Evolutionary conservation across 2,329 filamentous ascomycete species (phyloP), one percentile per base, ranked within the genome.

Genomic region (Hyphodiscus sp.): DNA sequence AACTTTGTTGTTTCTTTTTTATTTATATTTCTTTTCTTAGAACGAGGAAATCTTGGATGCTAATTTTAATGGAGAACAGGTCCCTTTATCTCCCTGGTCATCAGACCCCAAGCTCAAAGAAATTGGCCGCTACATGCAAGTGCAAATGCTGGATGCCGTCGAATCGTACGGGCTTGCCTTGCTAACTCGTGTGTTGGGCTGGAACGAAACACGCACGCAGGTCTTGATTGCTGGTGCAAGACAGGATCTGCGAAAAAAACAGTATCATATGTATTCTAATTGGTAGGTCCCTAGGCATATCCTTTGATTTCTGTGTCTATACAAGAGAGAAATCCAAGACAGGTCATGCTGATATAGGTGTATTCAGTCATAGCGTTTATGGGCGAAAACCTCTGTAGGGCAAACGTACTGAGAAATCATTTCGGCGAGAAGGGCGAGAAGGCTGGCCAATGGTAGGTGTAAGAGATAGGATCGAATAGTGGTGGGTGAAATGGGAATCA

Each of bases 161-260:
- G 75, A 79, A 58, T 74, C 74, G 6, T 76, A 78, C 50, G 72
- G 73, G 11, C 65, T 79, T 20, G 74, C 74, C 1, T 72, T 75
- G 18, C 68, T 78, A 61, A 77, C 74, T 1, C 70, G 74, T 18
- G 71, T 74, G 1, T 65, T 78, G 49, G 67, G 68, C 1, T 79
- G 76, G 76, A 67, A 66, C n/a, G 68, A 68, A 18, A 71, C 74
- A 26, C 11, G 50, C 23, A 38, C 19, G 2, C 48, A 51, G n/a
- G 44, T 51, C 29, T 43, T 55, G 20, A 29, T 55, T 29, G 48
- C 53, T 7, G 44, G 44, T 9, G 53, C 51, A 13, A 20, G 49
- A 38, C n/a, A 42, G 18, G 49, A 55, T 20, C 33, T 55, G 13
- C 43, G 48, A 8, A 47, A 45, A 9, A 23, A 38, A 42, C 42